phyloP scores from a whole-genome alignment of 1,284 basidiomycete species.

The Moesziomyces sp. region DNA sequence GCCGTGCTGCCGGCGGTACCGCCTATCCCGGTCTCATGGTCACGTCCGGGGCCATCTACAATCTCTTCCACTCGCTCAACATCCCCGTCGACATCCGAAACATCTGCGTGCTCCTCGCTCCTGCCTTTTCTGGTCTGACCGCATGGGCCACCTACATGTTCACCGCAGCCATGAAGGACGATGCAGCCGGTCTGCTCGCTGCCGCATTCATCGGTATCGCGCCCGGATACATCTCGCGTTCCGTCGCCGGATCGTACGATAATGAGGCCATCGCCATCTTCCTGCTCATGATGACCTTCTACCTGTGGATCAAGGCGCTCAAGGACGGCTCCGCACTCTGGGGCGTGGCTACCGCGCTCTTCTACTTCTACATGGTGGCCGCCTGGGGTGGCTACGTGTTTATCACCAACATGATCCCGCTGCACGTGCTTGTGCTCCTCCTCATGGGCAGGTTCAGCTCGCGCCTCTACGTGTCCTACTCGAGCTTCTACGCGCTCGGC shows the following conservation, averaged over 20 bases:
- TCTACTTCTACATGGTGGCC: slow-evolving; percentile 99
- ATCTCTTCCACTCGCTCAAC: slow-evolving; percentile 84
- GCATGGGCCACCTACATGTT: slow-evolving; percentile 89
- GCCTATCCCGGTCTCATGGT: slow-evolving; percentile 97
- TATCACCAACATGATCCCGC: slow-evolving; percentile 99
- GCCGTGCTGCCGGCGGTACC: slow-evolving; percentile 96
- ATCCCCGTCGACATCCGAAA: slow-evolving; percentile 98
- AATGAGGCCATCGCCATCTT: slow-evolving; percentile 99
- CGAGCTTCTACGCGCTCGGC: slow-evolving; percentile 96
- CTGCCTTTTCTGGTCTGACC: slow-evolving; percentile 94
- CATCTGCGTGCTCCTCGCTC: slow-evolving; percentile 94
- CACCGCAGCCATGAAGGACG: slow-evolving; percentile 71
- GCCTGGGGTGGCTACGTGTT: slow-evolving; percentile 99
- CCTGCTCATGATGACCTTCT: slow-evolving; percentile 99
- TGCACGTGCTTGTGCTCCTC: slow-evolving; percentile 91
- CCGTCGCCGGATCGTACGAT: slow-evolving; percentile 98
- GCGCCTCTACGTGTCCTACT: slow-evolving; percentile 93
- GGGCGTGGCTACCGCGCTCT: slow-evolving; percentile 88
- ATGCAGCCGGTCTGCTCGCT: slow-evolving; percentile 84
- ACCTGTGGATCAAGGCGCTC: slow-evolving; percentile 94
- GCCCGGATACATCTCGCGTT: slow-evolving; percentile 95
- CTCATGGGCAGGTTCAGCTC: slow-evolving; percentile 96
- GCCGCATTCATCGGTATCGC: slow-evolving; percentile 99
- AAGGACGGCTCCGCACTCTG: slow-evolving; percentile 93
- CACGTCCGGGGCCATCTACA: slow-evolving; percentile 96